A percentile compares a stretch with the other conserved stretches of the same genome.
Conservation (phyloP, 202 grass and related monocot species). For the Brachypodium distachyon region DNA sequence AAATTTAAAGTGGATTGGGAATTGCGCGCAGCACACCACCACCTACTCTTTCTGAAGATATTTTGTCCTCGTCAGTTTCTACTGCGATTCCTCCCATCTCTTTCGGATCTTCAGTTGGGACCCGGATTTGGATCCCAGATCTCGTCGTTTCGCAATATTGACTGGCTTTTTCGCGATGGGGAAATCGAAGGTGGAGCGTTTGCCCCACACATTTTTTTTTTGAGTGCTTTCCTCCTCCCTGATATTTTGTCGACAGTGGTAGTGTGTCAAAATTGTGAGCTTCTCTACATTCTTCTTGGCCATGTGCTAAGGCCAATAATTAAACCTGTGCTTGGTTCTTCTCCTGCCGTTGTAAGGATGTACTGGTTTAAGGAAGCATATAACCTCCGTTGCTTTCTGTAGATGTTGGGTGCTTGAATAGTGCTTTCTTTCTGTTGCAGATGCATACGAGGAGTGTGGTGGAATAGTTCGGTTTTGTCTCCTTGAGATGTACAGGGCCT, state of each 20-base stretch:
- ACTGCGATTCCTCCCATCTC: constrained; percentile 31
- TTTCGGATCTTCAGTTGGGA: constrained; percentile 45
- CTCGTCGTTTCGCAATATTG: background rate
- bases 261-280: background rate
- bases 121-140: constrained; percentile 19
- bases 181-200: background rate
- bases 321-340: background rate
- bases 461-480: no score
- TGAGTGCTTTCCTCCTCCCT: background rate
- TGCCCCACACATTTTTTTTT: background rate
- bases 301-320: background rate
- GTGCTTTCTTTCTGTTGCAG: background rate
- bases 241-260: background rate
- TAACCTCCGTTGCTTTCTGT: background rate
- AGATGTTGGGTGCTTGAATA: background rate
- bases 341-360: background rate
- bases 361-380: background rate
- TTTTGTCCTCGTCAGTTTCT: constrained; percentile 12
- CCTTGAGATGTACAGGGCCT: no score
- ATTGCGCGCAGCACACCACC: background rate
- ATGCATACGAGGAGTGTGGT: no score
- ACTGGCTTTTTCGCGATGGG: background rate
- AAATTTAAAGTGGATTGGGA: constrained; percentile 31
- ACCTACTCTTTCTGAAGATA: constrained; percentile 12
- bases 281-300: background rate